Conservation (phyloP, 371 early-diverging fungal genomes). For the Mucor plumbeus region DNA sequence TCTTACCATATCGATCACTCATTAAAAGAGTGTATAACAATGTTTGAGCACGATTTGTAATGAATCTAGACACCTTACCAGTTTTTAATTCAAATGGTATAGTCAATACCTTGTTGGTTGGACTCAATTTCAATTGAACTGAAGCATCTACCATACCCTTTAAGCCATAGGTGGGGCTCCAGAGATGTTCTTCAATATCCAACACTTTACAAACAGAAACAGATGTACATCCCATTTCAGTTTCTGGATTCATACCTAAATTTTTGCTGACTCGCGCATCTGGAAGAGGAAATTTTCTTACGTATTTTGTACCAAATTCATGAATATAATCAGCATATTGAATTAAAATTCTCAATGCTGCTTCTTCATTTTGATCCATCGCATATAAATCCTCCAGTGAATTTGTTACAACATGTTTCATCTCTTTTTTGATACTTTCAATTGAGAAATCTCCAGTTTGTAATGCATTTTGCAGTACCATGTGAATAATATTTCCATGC, state of each 20-base stretch:
- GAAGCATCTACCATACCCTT: slow-evolving; percentile 94
- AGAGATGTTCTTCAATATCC: slow-evolving; percentile 91
- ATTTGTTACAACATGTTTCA: slow-evolving; percentile 49
- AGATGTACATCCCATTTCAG: slow-evolving; percentile 24
- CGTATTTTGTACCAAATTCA: slow-evolving; percentile 19
- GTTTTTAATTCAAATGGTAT: slow-evolving; percentile 95
- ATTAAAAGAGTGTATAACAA: slow-evolving; percentile 85
- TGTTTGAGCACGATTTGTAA: slow-evolving; percentile 87
- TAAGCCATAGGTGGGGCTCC: slow-evolving; percentile 91
- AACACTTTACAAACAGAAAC: slow-evolving; percentile 72
- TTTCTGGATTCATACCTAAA: slow-evolving; percentile 24
- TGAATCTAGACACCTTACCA: slow-evolving; percentile 59
- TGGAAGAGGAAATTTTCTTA: slow-evolving; percentile 21
- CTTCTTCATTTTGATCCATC: slow-evolving; percentile 63
- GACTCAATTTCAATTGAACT: slow-evolving; percentile 54
- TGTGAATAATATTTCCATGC: slow-evolving; percentile 84
- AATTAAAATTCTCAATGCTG: slow-evolving; percentile 46
- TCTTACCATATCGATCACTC: slow-evolving; percentile 82
- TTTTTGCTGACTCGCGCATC: slow-evolving; percentile 27
- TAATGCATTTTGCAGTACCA: slow-evolving; percentile 73
- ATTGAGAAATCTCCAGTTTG: slow-evolving; percentile 59
- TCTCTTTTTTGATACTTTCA: slow-evolving; percentile 43
- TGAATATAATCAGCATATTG: slow-evolving; percentile 44
- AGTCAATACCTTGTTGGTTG: slow-evolving; percentile 35
- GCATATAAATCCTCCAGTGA: slow-evolving; percentile 69